Evolutionary conservation across 257 asterid species (phyloP), one percentile per base, ranked within the genome.

Genomic region (Lycium ferocissimum): DNA sequence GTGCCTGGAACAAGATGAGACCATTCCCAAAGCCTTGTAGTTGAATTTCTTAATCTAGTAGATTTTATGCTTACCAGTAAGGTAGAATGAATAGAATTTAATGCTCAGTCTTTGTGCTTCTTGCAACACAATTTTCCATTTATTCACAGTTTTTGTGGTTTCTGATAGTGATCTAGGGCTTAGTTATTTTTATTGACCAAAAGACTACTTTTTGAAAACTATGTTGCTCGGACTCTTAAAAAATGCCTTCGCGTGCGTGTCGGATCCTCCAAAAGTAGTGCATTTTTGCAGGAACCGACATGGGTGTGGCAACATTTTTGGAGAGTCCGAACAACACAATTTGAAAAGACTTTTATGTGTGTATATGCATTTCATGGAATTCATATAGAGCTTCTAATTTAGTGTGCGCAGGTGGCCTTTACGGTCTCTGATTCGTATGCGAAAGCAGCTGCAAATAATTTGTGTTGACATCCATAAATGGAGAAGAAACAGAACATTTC

Each of bases 401-500:
- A 33, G 65, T 37, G 80, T 20, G 13, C 14, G 38, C 33, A 53
- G 56, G 65, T 47, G 49, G 80, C 2, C 1, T 37, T 53, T 35
- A 13, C 56, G 22, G 53, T 26, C 49, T 10, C 57, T 45, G 9
- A 53, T 43, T 83, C 22, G 49, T 54, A n/a, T 37, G 54, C 7
- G 4, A 35, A 72, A 22, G 69, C 35, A 75, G 79, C 51, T 17
- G 79, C 61, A 51, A n/a, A 26, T 54, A 45, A 26, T 10, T 53
- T 69, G 57, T 33, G 3, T 38, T 61, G 73, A 83, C 38, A 84
- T 37, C 40, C 7, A 59, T 54, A 85, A 38, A 89, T 87, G 88
- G 90, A 84, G 43, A 85, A 81, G 87, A 83, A 86, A 83, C 87
- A 81, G 38, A 87, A 95, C 86, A 91, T 96, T 58, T 93, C 94